Conservation (phyloP, 2,329 filamentous ascomycete genomes). For the Fusarium sterilihyphosum region DNA sequence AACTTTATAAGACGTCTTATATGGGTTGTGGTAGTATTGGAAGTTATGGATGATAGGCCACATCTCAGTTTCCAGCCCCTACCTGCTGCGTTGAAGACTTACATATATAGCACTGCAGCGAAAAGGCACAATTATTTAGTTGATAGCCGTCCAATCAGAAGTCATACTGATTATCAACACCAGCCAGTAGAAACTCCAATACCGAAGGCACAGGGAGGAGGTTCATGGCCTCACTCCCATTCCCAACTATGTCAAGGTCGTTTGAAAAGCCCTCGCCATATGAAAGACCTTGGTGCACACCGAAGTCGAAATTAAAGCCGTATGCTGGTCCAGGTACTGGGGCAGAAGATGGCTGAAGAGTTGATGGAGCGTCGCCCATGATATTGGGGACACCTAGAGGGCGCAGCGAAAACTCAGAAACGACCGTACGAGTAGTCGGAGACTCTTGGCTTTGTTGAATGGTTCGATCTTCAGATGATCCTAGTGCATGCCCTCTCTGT, state of each 20-base stretch:
- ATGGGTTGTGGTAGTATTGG: not conserved
- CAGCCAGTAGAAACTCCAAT: slow-evolving; percentile 46
- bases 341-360: slow-evolving; percentile 13
- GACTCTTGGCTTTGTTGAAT: slow-evolving; percentile 1
- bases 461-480: slow-evolving; percentile 3
- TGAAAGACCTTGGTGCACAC: slow-evolving; percentile 19
- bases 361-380: slow-evolving; percentile 1
- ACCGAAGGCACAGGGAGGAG: slow-evolving; percentile 45
- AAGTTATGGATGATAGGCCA: not conserved
- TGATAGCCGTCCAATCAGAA: slow-evolving; percentile 11
- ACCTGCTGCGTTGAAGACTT: not conserved
- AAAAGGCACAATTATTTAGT: not conserved
- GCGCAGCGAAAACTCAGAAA: slow-evolving; percentile 32
- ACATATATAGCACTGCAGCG: not conserved
- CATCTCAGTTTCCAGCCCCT: not conserved
- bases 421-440: not conserved
- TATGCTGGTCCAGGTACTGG: slow-evolving; percentile 8
- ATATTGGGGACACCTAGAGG: slow-evolving; percentile 11
- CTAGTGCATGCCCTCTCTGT: not conserved
- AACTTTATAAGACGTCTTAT: not conserved
- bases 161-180: slow-evolving; percentile 42
- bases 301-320: slow-evolving; percentile 26
- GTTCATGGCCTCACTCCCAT: slow-evolving; percentile 16
- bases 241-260: slow-evolving; percentile 16
- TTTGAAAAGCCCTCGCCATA: slow-evolving; percentile 31